Base-by-base conservation (phyloP, 164 flowering plant species). In the Stephania yunnanensis region DNA sequence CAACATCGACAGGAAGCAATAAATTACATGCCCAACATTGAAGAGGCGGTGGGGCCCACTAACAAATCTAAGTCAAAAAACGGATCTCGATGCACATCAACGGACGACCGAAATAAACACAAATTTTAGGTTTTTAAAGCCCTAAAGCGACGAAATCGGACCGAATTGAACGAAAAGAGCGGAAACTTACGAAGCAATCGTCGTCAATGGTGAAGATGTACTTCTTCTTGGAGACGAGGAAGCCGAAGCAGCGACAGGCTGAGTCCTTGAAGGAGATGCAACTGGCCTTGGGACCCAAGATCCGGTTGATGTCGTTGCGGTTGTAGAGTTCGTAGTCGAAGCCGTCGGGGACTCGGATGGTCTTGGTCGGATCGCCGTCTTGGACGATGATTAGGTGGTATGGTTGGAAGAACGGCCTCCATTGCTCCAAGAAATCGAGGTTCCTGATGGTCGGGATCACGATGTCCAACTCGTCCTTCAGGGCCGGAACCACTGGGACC, bases 201-300 rank as follows among this genome's bases (percentile, higher is more conserved):
- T 85, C 88, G 29, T 85, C 88, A 44, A 85, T 85, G 80, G 88
- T 85, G 83, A 79, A 84, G 80, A 85, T 84, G 50, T 85, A 85
- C 73, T 85, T 85, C 85, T 84, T 83, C 83, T 84, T 81, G 69
- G 86, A 84, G 5, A 84, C 73, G 10, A 84, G 71, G 72, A 75
- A 84, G 2, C 83, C 86, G 20, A 84, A 84, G 79, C 84, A 81
- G 7, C 86, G 79, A 45, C 86, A 84, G 46, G 84, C 84, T 3
- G 86, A 83, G 48, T 85, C 88, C 81, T 80, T 82, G 80, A 83
- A 85, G 44, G 88, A 85, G 53, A 85, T 83, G 71, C 85, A 82
- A 66, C 73, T 76, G 31, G 88, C 88, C 72, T 82, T 85, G 7
- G 88, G 82, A 1, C 88, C 88, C n/a, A 85, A 64, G 73, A 85